Evolutionary conservation across 2,329 filamentous ascomycete genomes (phyloP).

Genomic region (Epichloe sibirici): DNA sequence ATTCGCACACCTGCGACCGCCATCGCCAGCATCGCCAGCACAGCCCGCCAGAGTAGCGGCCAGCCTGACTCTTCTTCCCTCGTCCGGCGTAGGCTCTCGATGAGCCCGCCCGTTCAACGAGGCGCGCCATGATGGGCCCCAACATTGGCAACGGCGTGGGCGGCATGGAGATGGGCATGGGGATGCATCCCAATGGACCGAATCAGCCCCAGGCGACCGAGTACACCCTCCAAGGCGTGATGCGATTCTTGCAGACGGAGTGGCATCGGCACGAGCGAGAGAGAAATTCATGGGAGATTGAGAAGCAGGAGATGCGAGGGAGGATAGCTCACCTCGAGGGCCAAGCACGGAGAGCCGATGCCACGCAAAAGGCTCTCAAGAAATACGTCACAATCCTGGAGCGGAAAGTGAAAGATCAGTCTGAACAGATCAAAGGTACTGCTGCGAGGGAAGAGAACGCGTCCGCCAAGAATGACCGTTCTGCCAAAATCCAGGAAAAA

Average conservation of each 20-base stretch:
- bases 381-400: constrained; percentile 87
- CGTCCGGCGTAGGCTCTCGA: constrained; percentile 20
- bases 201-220: constrained; percentile 47
- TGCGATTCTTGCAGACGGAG: constrained; percentile 98
- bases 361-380: constrained; percentile 76
- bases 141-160: constrained; percentile 33
- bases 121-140: constrained; percentile 29
- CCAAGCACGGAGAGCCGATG: constrained; percentile 73
- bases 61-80: constrained; percentile 12
- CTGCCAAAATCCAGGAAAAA: constrained; percentile 43
- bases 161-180: constrained; percentile 34
- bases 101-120: constrained; percentile 23
- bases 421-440: constrained; percentile 50
- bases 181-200: constrained; percentile 32
- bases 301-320: constrained; percentile 97
- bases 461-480: constrained; percentile 39
- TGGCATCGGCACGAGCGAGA: constrained; percentile 98
- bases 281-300: constrained; percentile 97
- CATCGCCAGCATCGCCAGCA: background rate
- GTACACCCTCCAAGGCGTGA: constrained; percentile 64
- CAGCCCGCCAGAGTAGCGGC: background rate
- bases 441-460: constrained; percentile 24
- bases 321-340: constrained; percentile 92
- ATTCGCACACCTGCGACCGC: background rate
- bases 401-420: constrained; percentile 73